Conservation (phyloP, 2,329 filamentous ascomycete genomes). For the Penicillium fuscoglaucum region DNA sequence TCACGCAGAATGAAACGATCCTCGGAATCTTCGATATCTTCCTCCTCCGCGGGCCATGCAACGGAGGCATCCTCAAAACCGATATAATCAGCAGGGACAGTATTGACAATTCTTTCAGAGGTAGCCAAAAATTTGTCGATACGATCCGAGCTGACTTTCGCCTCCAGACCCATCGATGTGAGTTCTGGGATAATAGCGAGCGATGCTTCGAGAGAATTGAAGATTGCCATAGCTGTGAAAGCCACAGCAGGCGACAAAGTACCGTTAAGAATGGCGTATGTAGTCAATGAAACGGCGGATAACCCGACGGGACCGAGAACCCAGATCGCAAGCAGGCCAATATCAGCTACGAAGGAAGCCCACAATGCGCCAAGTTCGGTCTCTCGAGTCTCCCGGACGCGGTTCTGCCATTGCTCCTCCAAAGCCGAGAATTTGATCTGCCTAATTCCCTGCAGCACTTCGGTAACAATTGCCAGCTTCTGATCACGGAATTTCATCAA, state of each 20-base stretch:
- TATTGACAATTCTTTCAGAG: constrained; percentile 64
- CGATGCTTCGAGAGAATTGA: constrained; percentile 70
- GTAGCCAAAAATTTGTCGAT: constrained; percentile 72
- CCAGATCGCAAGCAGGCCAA: constrained; percentile 66
- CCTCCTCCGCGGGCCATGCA: constrained; percentile 68
- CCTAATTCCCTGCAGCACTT: constrained; percentile 74
- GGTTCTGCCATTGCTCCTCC: constrained; percentile 71
- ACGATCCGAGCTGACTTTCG: constrained; percentile 69
- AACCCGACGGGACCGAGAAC: constrained; percentile 72
- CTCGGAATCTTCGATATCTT: constrained; percentile 48
- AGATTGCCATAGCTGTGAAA: constrained; percentile 73
- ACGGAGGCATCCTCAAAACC: constrained; percentile 67
- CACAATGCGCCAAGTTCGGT: constrained; percentile 68
- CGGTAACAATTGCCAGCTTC: constrained; percentile 73
- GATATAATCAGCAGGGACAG: constrained; percentile 60
- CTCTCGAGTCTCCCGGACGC: constrained; percentile 64
- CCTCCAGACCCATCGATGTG: constrained; percentile 69
- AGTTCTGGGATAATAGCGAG: constrained; percentile 72
- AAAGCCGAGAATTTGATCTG: constrained; percentile 84
- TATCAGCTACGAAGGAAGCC: constrained; percentile 65
- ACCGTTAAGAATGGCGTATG: constrained; percentile 66
- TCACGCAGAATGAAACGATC: constrained; percentile 67
- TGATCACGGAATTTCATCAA: constrained; percentile 75
- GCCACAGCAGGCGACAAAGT: constrained; percentile 69
- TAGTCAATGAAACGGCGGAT: constrained; percentile 67